Evolutionary conservation across 148 eudicot genomes (phyloP).

Genomic region (Rhododendron ferrugineum): DNA sequence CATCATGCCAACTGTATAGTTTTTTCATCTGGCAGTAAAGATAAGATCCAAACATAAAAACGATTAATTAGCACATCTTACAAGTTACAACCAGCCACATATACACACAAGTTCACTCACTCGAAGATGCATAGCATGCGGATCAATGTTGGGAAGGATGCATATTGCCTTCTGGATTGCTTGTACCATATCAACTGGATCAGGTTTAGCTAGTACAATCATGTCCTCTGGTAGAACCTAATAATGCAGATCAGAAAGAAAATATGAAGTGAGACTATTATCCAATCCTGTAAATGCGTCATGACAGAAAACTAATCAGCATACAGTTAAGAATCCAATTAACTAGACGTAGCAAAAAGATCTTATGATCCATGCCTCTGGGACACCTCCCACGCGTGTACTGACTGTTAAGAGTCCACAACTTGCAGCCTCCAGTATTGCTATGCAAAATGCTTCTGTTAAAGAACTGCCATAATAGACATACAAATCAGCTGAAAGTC

Average conservation of each 20-base stretch:
- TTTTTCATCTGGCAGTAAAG: slow-evolving; percentile 64
- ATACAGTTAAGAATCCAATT: neutral
- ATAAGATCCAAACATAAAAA: neutral
- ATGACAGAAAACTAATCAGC: neutral
- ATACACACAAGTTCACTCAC: slow-evolving; percentile 31
- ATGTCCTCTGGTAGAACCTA: slow-evolving; percentile 98
- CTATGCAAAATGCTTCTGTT: slow-evolving; percentile 99
- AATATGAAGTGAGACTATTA: neutral
- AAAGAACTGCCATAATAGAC: slow-evolving; percentile 62
- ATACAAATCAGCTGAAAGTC: neutral
- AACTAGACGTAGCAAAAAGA: neutral
- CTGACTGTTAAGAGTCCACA: slow-evolving; percentile 96
- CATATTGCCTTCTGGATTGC: slow-evolving; percentile 79
- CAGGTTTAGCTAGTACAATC: slow-evolving; percentile 93
- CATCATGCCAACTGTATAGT: slow-evolving; percentile 96
- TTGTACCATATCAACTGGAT: slow-evolving; percentile 75
- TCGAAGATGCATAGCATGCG: slow-evolving; percentile 83
- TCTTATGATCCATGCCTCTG: slow-evolving; percentile 59
- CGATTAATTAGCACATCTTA: neutral
- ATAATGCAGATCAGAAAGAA: slow-evolving; percentile 9
- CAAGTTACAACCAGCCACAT: neutral
- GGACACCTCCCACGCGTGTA: slow-evolving; percentile 97
- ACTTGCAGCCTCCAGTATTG: slow-evolving; percentile 97
- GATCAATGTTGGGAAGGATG: slow-evolving; percentile 81
- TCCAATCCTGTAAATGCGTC: neutral